Base-by-base conservation (phyloP, 768 basidiomycete genomes). In the Cyclocybe aegerita region DNA sequence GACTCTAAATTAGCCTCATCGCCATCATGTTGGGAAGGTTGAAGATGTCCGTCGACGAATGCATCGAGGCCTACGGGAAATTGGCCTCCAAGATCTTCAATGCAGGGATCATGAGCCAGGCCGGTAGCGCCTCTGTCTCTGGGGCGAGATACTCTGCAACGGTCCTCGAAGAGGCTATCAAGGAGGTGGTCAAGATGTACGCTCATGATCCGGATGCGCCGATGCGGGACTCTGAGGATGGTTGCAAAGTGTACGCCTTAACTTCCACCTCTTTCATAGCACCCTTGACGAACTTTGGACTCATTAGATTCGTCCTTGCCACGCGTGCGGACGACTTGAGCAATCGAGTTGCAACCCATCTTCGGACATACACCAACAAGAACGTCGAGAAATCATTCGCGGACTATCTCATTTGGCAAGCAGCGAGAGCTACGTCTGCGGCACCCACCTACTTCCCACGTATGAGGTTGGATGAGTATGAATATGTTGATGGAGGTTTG, bases 21-120 rank as follows among this genome's bases (percentile, higher is more conserved):
- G 69, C 70, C 2, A 60, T 72, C 11, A 71, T 72, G 69, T 63
- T 72, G 7, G 70, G 72, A 8, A 61, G 71, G 5, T 63, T 73
- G 8, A 64, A 61, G 11, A 70, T 71, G 66, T 38, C 68, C 0
- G 52, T 74, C n/a, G 57, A 65, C 14, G 60, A 74, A 41, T 70
- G 68, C 49, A 66, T 67, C 35, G 39, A 55, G 2, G 60, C 46
- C 9, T 74, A 71, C 41, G 48, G 52, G 4, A 44, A 40, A 7
- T 45, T 74, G 5, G 57, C 69, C 7, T 57, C 56, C 29, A 50
- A 60, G n/a, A 66, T 73, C 4, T 73, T 73, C 51, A 49, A 51
- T 4, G 57, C 61, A 33, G 47, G 53, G 15, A 49, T 39, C 7
- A 4, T 50, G 29, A 49, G 11, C 33, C 60, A 55, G 42, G 14